Percentiles rank a stretch among this genome's conserved stretches.
phyloP scores from a whole-genome alignment of 139 green algal species.

The Closterium sp. region DNA sequence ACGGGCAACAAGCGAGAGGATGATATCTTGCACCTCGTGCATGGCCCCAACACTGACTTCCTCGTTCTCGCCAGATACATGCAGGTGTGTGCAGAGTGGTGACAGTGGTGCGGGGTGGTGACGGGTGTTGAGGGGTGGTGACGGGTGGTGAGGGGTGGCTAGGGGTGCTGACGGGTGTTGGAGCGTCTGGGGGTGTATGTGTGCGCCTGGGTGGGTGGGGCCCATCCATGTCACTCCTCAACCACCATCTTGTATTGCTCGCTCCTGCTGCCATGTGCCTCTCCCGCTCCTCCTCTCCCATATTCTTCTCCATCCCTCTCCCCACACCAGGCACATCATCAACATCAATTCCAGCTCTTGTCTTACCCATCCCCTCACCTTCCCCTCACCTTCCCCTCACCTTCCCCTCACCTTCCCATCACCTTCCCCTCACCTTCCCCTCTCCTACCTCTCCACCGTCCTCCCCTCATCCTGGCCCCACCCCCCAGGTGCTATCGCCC shows the following conservation, averaged over 20 bases:
- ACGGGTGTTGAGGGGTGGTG: too few relatives aligned
- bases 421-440: not conserved
- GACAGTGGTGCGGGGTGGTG: not conserved
- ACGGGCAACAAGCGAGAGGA: conserved; percentile 22
- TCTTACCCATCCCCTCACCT: not conserved
- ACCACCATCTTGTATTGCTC: too few relatives aligned
- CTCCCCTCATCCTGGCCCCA: not conserved
- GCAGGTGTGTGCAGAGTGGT: conserved; percentile 25
- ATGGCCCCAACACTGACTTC: conserved; percentile 30
- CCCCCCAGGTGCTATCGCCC: not conserved
- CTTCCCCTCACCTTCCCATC: not conserved
- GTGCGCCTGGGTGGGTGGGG: too few relatives aligned
- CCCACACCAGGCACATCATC: too few relatives aligned
- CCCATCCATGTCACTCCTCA: too few relatives aligned
- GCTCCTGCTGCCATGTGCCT: too few relatives aligned
- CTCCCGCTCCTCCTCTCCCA: not conserved
- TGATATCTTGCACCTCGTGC: conserved; percentile 31
- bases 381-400: not conserved
- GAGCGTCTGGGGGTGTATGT: not conserved
- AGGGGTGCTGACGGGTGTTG: not conserved
- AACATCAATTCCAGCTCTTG: too few relatives aligned
- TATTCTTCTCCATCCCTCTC: too few relatives aligned
- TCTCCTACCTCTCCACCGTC: not conserved
- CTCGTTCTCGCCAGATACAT: conserved; percentile 54
- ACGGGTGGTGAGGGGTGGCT: not conserved